phyloP scores from a whole-genome alignment of 257 asterid genomes.

The Primulina eburnea region DNA sequence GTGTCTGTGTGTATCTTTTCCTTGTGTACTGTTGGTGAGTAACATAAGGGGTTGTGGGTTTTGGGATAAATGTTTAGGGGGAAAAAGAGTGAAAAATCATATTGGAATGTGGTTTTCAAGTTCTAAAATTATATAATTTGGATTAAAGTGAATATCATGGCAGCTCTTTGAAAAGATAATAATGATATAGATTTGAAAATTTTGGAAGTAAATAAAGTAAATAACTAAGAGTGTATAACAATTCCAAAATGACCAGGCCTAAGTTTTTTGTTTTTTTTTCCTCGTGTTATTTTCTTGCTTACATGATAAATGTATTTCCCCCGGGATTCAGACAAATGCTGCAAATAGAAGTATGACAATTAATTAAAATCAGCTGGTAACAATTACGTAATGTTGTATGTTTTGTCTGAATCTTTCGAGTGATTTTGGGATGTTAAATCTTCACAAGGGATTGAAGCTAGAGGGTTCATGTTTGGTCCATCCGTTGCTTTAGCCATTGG shows the following conservation, averaged over 20 bases:
- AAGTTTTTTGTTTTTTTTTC: neutral
- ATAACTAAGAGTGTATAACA: too few species aligned
- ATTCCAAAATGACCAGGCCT: too few species aligned
- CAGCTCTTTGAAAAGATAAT: too few species aligned
- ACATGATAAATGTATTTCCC: neutral
- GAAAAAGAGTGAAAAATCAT: too few species aligned
- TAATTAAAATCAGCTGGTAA: constrained; percentile 2
- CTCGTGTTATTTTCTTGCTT: neutral
- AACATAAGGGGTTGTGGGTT: too few species aligned
- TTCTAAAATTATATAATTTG: too few species aligned
- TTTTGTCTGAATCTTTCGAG: constrained; percentile 6
- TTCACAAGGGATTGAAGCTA: constrained; percentile 63
- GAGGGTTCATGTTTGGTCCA: constrained; percentile 86
- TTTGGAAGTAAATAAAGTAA: too few species aligned
- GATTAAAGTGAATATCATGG: too few species aligned
- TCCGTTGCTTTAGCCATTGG: constrained; percentile 76
- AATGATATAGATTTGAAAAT: too few species aligned
- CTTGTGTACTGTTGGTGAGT: neutral
- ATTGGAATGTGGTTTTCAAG: too few species aligned
- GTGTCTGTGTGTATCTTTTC: neutral
- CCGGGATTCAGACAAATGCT: constrained; percentile 14
- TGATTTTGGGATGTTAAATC: neutral
- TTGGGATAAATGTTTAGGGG: neutral
- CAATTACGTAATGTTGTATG: too few species aligned
- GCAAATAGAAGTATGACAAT: neutral